phyloP scores from a whole-genome alignment of 345 rosid species.

The Eucalyptus victrix region DNA sequence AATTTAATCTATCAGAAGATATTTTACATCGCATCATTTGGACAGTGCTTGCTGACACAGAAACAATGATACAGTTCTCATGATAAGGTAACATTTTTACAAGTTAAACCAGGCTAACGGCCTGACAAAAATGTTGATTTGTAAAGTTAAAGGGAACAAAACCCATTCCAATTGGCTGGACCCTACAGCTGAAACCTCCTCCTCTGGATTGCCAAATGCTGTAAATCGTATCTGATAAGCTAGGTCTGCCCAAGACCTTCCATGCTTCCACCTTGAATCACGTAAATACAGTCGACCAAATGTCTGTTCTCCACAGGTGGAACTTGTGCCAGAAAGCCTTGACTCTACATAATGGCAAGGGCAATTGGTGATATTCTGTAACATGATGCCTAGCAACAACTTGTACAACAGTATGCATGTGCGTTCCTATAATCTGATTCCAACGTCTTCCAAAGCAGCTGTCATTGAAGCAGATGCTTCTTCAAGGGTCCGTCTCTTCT shows the following conservation, averaged over 20 bases:
- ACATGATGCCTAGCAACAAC: neutral
- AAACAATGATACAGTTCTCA: neutral
- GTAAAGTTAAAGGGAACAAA: neutral
- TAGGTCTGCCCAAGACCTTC: neutral
- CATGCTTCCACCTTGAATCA: neutral
- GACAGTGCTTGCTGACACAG: neutral
- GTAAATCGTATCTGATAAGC: neutral
- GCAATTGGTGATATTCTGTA: neutral
- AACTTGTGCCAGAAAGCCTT: neutral
- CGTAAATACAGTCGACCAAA: neutral
- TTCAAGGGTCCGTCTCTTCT: conserved; percentile 86
- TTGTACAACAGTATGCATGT: neutral
- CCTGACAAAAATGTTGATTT: neutral
- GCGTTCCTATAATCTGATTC: conserved; percentile 18
- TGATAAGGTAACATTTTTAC: neutral
- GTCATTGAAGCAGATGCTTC: conserved; percentile 96
- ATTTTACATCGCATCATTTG: neutral
- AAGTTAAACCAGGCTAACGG: neutral
- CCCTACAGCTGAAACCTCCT: neutral
- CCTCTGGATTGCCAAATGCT: neutral
- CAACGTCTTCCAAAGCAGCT: conserved; percentile 67
- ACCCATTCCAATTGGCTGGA: neutral
- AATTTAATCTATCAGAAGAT: neutral
- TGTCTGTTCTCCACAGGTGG: neutral
- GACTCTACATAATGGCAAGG: neutral